Conservation (phyloP, 305 asterid genomes). For the Solanum chacoense region DNA sequence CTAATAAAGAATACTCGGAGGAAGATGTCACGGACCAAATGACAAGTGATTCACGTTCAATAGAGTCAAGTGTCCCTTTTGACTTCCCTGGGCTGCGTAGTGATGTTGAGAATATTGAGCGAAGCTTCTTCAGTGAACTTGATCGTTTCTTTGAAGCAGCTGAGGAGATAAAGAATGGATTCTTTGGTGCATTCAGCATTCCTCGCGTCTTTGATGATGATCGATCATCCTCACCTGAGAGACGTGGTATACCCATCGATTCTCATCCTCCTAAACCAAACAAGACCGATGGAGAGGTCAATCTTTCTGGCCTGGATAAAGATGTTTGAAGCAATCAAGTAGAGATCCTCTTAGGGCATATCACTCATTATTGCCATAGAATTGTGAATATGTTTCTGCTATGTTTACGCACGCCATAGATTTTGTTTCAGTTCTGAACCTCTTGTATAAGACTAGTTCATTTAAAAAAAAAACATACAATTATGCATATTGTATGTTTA, state of each 20-base stretch:
- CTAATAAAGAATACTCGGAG: constrained; percentile 57
- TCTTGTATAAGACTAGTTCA: background rate
- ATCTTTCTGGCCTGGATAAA: constrained; percentile 52
- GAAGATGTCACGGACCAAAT: constrained; percentile 74
- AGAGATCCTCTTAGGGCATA: background rate
- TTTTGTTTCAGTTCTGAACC: background rate
- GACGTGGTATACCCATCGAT: constrained; percentile 31
- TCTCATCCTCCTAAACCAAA: constrained; percentile 14
- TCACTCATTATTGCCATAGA: background rate
- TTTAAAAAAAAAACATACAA: no score
- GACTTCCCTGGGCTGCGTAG: constrained; percentile 57
- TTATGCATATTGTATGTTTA: no score
- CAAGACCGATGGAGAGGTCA: constrained; percentile 36
- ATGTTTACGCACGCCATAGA: background rate
- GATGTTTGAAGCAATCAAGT: constrained; percentile 41
- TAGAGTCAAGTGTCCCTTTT: constrained; percentile 21
- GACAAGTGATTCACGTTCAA: constrained; percentile 30
- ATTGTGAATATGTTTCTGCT: background rate
- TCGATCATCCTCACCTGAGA: constrained; percentile 15
- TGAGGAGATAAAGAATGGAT: constrained; percentile 50
- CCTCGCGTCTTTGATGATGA: constrained; percentile 22
- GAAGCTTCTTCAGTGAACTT: constrained; percentile 36
- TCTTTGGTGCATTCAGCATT: constrained; percentile 37
- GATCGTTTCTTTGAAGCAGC: constrained; percentile 53
- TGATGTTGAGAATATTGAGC: constrained; percentile 68